Percentiles rank a stretch among this genome's conserved stretches.
Evolutionary conservation across 371 early-diverging fungal species (phyloP).

Genomic region (Lichtheimia ornata): DNA sequence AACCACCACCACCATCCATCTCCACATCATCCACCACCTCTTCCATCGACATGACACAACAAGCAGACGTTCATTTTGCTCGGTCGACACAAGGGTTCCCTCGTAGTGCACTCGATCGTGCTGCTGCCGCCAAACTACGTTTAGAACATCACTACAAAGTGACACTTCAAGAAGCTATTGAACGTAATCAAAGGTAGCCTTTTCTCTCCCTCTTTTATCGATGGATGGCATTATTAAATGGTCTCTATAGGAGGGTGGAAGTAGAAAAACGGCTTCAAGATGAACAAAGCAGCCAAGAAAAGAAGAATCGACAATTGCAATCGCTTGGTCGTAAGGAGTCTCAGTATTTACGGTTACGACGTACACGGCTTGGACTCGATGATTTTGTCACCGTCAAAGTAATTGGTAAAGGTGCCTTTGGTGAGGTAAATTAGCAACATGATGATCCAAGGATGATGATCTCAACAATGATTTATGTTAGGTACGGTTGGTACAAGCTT

Average conservation of each 20-base stretch:
- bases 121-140: slow-evolving; percentile 83
- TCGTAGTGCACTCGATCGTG: slow-evolving; percentile 79
- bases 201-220: background rate
- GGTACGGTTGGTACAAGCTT: slow-evolving; percentile 94
- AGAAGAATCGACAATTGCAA: slow-evolving; percentile 79
- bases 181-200: slow-evolving; percentile 79
- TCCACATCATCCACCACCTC: slow-evolving; percentile 6
- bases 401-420: slow-evolving; percentile 99
- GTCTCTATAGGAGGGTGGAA: slow-evolving; percentile 64
- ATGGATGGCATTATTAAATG: no score
- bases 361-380: slow-evolving; percentile 90
- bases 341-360: slow-evolving; percentile 87
- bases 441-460: background rate
- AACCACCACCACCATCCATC: background rate
- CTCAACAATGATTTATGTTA: slow-evolving; percentile 10
- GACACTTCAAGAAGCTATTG: slow-evolving; percentile 83
- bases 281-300: slow-evolving; percentile 85
- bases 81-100: slow-evolving; percentile 72
- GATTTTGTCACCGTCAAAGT: slow-evolving; percentile 97
- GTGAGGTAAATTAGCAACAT: slow-evolving; percentile 81
- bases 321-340: slow-evolving; percentile 88
- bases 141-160: slow-evolving; percentile 89
- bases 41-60: slow-evolving; percentile 6
- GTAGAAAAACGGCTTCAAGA: slow-evolving; percentile 72
- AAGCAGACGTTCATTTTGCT: slow-evolving; percentile 29